phyloP scores from a whole-genome alignment of 1,284 basidiomycete species.

The Naganishia sp. region DNA sequence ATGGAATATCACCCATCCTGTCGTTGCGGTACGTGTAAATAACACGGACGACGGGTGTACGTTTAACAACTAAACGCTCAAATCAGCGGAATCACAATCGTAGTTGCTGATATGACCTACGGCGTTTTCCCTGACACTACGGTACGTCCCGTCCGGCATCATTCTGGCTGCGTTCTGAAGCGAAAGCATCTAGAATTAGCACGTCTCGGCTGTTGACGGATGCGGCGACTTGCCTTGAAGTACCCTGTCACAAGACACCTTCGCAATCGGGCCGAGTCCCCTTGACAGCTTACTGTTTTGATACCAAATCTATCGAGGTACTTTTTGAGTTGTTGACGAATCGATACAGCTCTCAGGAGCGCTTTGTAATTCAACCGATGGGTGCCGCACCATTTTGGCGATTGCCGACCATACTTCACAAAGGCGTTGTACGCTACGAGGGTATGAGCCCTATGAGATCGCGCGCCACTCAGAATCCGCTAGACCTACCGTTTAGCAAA shows the following conservation, averaged over 20 bases:
- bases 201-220: not conserved
- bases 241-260: slow-evolving; percentile 88
- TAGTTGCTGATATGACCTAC: slow-evolving; percentile 56
- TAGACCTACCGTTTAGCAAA: slow-evolving; percentile 72
- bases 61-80: slow-evolving; percentile 67
- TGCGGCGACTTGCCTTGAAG: slow-evolving; percentile 61
- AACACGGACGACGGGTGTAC: slow-evolving; percentile 92
- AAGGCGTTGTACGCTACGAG: slow-evolving; percentile 86
- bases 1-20: slow-evolving; percentile 92
- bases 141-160: slow-evolving; percentile 85
- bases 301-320: slow-evolving; percentile 86
- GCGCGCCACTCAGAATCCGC: too few species aligned
- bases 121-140: slow-evolving; percentile 75
- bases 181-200: not conserved
- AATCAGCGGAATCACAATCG: not conserved
- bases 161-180: slow-evolving; percentile 76
- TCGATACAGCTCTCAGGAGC: slow-evolving; percentile 86
- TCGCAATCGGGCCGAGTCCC: slow-evolving; percentile 73
- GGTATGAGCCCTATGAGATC: too few species aligned
- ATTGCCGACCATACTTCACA: slow-evolving; percentile 71
- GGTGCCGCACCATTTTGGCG: slow-evolving; percentile 84
- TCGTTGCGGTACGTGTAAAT: slow-evolving; percentile 85
- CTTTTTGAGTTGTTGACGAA: slow-evolving; percentile 86
- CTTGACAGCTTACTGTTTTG: slow-evolving; percentile 75
- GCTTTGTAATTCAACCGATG: slow-evolving; percentile 90